A percentile compares a stretch with the other conserved stretches of the same genome.
phyloP scores from a whole-genome alignment of 192 early-diverging fungal genomes.

The Mortierella alpina region DNA sequence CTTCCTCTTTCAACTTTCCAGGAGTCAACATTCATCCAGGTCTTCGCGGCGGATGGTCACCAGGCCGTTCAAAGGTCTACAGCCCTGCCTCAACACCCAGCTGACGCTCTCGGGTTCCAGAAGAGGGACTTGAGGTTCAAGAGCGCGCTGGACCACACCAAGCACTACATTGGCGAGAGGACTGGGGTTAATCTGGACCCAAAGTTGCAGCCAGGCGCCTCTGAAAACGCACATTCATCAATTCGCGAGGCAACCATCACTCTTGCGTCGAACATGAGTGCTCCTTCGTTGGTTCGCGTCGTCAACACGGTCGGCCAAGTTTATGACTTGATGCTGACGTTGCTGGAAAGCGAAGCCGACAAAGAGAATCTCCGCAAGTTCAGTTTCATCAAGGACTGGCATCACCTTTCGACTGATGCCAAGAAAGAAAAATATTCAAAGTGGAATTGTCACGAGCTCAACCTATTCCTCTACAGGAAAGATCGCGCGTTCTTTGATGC shows the following conservation, averaged over 20 bases:
- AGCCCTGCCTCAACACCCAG: constrained; percentile 1
- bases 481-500: constrained; percentile 55
- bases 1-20: constrained; percentile 24
- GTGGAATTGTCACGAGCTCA: constrained; percentile 57
- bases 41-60: constrained; percentile 28
- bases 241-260: constrained; percentile 6
- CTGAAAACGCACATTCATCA: constrained; percentile 2
- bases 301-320: constrained; percentile 51
- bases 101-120: constrained; percentile 5
- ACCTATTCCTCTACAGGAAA: constrained; percentile 60
- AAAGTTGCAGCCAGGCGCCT: background rate
- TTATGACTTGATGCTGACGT: constrained; percentile 45
- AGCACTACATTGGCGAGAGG: constrained; percentile 49
- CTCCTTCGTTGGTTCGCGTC: constrained; percentile 31
- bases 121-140: constrained; percentile 45
- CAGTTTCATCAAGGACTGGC: constrained; percentile 51
- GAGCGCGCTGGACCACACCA: constrained; percentile 26
- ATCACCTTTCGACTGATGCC: constrained; percentile 17
- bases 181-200: constrained; percentile 37
- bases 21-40: constrained; percentile 31
- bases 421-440: constrained; percentile 53
- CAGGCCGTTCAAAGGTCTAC: constrained; percentile 34
- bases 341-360: constrained; percentile 3
- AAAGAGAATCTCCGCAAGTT: constrained; percentile 40
- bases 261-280: constrained; percentile 21